Evolutionary conservation across 306 rosid genomes (phyloP), one percentile per base, ranked within the genome.

Genomic region (Fragaria nilgerrensis): DNA sequence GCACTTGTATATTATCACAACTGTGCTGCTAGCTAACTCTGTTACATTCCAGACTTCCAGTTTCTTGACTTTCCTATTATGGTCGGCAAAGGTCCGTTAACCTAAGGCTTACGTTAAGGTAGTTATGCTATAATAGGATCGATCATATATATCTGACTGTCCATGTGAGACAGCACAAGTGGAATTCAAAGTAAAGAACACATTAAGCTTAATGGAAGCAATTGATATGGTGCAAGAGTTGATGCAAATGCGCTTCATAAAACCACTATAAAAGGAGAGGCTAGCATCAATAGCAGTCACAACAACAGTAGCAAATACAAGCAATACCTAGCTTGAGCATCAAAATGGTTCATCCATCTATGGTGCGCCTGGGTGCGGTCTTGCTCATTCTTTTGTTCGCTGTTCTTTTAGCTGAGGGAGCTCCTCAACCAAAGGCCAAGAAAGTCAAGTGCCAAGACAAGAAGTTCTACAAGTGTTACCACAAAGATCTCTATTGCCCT

Each of bases 381-480:
- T 73, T 81, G 12, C n/a, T 69, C 23, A 53, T 83, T 16, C 73
- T 78, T 58, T 48, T 72, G 59, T 34, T 76, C 3, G 74, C 78
- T 16, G 59, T 74, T 10, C 37, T 70, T 10, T 44, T 22, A 1
- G 74, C 78, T 2, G 85, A 81, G 76, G 87, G 32, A 37, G 75
- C 37, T 23, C 68, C 87, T 1, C 19, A 43, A 2, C 48, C 48
- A 0, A 83, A 81, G 79, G 62, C 78, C 11, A 86, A 83, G 82
- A 83, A 83, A 83, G 85, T 86, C 27, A 81, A 72, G 50, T 80
- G 89, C 65, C n/a, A 83, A 47, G 87, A 83, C 80, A 83, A 78
- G 69, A 71, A 70, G 34, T 81, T 34, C 48, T 29, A 50, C 4
- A 32, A 59, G n/a, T 86, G 87, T 69, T 75, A 83, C 83, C 76